Conservation (phyloP, 768 basidiomycete genomes). For the Collybia nuda region DNA sequence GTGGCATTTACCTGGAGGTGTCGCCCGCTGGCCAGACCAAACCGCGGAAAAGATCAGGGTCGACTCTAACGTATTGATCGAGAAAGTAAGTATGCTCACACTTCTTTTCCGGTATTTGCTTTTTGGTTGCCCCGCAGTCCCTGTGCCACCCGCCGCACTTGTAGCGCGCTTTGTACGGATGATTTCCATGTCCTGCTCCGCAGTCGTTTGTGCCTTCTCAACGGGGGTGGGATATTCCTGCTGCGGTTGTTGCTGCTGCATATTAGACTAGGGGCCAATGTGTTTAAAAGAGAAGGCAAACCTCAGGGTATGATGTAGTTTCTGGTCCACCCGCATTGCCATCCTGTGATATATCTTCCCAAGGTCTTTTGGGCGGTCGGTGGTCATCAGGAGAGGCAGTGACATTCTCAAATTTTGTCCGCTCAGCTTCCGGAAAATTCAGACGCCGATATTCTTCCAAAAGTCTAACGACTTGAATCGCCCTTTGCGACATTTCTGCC, state of each 20-base stretch:
- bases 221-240: conserved; percentile 28
- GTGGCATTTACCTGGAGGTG: conserved; percentile 84
- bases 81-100: conserved; percentile 44
- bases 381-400: conserved; percentile 43
- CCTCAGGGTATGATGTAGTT: conserved; percentile 29
- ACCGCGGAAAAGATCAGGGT: conserved; percentile 24
- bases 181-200: conserved; percentile 84
- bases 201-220: conserved; percentile 54
- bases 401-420: conserved; percentile 27
- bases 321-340: conserved; percentile 28
- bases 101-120: conserved; percentile 85
- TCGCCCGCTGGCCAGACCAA: conserved; percentile 64
- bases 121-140: conserved; percentile 56
- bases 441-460: conserved; percentile 59
- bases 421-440: conserved; percentile 34
- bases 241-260: background rate
- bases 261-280: background rate
- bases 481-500: conserved; percentile 68
- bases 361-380: conserved; percentile 74
- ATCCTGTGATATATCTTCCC: conserved; percentile 70
- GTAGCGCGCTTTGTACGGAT: conserved; percentile 82
- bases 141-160: conserved; percentile 55
- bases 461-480: conserved; percentile 65
- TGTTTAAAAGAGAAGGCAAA: conserved; percentile 12
- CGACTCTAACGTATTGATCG: conserved; percentile 7